Conservation (phyloP, 2,329 filamentous ascomycete species). For the Colletotrichum eleusines region DNA sequence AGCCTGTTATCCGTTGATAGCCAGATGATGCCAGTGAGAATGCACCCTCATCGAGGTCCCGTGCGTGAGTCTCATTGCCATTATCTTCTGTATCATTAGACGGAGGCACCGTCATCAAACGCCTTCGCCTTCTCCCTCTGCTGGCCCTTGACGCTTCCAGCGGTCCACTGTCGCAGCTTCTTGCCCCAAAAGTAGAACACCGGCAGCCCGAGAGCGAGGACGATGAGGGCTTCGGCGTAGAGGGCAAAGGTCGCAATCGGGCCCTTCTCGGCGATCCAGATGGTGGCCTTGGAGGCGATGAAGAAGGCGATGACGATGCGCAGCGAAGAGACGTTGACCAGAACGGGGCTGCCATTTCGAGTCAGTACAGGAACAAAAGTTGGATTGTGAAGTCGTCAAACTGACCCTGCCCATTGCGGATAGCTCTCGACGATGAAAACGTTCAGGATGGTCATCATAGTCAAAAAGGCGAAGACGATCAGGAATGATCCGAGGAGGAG, state of each 20-base stretch:
- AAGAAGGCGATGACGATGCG: constrained; percentile 49
- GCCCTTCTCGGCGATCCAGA: constrained; percentile 47
- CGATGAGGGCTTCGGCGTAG: constrained; percentile 50
- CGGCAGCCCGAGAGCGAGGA: constrained; percentile 48
- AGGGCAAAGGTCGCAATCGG: constrained; percentile 47
- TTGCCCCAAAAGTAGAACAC: constrained; percentile 44
- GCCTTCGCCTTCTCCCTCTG: constrained; percentile 33
- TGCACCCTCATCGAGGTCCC: too few relatives aligned
- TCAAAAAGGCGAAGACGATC: constrained; percentile 48
- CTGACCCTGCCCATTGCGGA: constrained; percentile 43
- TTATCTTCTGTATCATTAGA: background rate
- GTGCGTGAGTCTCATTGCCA: background rate
- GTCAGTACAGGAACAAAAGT: background rate
- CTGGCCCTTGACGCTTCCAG: constrained; percentile 44
- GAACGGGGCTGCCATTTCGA: constrained; percentile 45
- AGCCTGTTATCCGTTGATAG: background rate
- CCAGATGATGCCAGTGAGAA: background rate
- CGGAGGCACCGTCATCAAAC: constrained; percentile 17
- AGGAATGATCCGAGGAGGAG: constrained; percentile 47
- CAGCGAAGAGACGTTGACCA: constrained; percentile 51
- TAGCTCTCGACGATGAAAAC: constrained; percentile 52
- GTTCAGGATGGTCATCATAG: constrained; percentile 47
- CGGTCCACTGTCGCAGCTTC: constrained; percentile 47
- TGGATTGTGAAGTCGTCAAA: fast-evolving
- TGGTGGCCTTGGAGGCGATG: constrained; percentile 46